Percentiles rank a stretch among this genome's conserved stretches.
These are phyloP conservation scores for Fragaria vesca DNA, from an alignment of 306 rosid genomes.

Conservation along the genomic window DNA sequence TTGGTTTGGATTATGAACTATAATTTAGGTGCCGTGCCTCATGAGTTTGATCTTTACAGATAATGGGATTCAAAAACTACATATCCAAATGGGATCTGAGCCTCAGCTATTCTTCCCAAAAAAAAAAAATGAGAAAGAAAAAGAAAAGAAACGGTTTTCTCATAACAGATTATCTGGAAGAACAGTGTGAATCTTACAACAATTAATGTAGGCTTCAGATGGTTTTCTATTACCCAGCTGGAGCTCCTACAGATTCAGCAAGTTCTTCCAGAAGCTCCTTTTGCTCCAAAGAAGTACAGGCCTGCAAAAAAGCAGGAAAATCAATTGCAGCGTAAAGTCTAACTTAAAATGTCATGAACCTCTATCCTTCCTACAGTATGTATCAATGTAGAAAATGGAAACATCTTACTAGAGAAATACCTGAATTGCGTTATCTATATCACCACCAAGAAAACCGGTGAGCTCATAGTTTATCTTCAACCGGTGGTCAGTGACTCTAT, in stretches of 20 bases:
- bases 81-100: not conserved
- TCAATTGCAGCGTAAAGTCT: constrained; percentile 9
- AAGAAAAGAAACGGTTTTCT: not conserved
- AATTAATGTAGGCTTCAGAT: constrained; percentile 17
- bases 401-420: constrained; percentile 34
- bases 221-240: constrained; percentile 43
- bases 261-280: constrained; percentile 94
- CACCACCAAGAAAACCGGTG: constrained; percentile 81
- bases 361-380: not conserved
- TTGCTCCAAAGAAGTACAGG: constrained; percentile 75
- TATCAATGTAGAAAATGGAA: not conserved
- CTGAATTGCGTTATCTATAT: constrained; percentile 87
- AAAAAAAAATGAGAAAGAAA: not conserved
- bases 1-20: not conserved
- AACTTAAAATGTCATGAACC: not conserved
- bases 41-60: constrained; percentile 13
- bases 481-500: constrained; percentile 93
- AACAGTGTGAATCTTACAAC: not conserved
- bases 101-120: not conserved
- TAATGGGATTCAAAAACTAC: constrained; percentile 1
- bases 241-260: constrained; percentile 63
- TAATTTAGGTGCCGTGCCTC: not conserved
- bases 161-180: not conserved
- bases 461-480: constrained; percentile 84
- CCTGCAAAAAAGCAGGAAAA: constrained; percentile 44